Conservation (phyloP, 805 yeast genomes). For the Saccharomycopsis lassenensis region DNA sequence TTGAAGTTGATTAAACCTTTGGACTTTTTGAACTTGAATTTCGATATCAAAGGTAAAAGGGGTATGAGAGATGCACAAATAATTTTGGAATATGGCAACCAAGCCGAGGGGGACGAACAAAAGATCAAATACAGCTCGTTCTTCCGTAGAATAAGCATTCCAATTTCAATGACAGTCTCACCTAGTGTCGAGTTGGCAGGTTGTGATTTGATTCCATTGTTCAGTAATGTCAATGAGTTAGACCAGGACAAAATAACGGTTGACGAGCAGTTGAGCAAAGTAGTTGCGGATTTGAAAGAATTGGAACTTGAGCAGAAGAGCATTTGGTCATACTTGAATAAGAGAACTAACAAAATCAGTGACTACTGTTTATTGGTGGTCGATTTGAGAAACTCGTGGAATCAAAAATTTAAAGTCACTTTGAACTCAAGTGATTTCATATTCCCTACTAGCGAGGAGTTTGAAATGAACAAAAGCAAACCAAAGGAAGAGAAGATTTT, state of each 20-base stretch:
- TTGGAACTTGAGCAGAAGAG: constrained; percentile 13
- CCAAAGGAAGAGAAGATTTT: constrained; percentile 19
- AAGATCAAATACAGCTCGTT: constrained; percentile 22
- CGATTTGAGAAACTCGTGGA: constrained; percentile 79
- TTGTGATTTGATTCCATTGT: constrained; percentile 60
- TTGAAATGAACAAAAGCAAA: constrained; percentile 29
- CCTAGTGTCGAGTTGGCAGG: constrained; percentile 67
- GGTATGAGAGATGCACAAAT: constrained; percentile 59
- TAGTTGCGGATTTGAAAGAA: constrained; percentile 10
- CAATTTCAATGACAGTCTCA: constrained; percentile 58
- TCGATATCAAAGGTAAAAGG: constrained; percentile 60
- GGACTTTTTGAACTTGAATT: constrained; percentile 35
- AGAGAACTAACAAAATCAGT: constrained; percentile 27
- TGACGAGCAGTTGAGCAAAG: constrained; percentile 21
- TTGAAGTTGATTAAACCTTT: constrained; percentile 24
- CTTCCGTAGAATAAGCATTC: constrained; percentile 51
- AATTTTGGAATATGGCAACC: constrained; percentile 52
- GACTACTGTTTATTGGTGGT: constrained; percentile 56
- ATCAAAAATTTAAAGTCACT: constrained; percentile 34
- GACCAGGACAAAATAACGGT: constrained; percentile 19
- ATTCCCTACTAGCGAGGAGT: constrained; percentile 21
- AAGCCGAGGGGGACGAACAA: constrained; percentile 20
- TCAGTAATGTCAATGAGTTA: constrained; percentile 22
- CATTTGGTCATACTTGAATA: constrained; percentile 21
- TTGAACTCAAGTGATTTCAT: constrained; percentile 19